phyloP scores from a whole-genome alignment of 1,284 basidiomycete genomes.

The Trametes polyzona region DNA sequence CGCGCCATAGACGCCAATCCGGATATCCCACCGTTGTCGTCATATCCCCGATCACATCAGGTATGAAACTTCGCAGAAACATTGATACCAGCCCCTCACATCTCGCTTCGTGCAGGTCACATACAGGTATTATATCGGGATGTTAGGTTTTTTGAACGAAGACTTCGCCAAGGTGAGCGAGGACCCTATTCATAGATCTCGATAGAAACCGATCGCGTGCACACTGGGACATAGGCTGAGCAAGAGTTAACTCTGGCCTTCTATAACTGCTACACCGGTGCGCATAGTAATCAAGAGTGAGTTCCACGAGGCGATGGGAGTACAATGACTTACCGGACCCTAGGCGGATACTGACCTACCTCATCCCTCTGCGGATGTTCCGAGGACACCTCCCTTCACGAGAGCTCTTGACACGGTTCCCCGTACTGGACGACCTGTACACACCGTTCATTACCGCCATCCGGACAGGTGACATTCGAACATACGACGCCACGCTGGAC shows the following conservation, averaged over 20 bases:
- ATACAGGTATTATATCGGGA: constrained; percentile 91
- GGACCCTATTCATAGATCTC: background rate
- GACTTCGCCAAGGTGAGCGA: constrained; percentile 82
- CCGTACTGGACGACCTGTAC: constrained; percentile 76
- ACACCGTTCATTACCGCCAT: constrained; percentile 82
- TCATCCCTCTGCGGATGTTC: constrained; percentile 87
- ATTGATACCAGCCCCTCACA: background rate
- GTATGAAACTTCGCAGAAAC: constrained; percentile 46
- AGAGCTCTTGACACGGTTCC: constrained; percentile 71
- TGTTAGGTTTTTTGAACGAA: constrained; percentile 92
- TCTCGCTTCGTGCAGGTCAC: constrained; percentile 62
- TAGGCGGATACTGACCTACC: constrained; percentile 87
- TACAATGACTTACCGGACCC: constrained; percentile 1
- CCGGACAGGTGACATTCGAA: constrained; percentile 73
- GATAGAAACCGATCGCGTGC: background rate
- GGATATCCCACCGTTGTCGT: constrained; percentile 78
- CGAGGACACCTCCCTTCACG: constrained; percentile 82
- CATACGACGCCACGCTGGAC: constrained; percentile 82
- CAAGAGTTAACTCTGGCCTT: constrained; percentile 84
- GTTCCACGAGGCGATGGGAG: constrained; percentile 31
- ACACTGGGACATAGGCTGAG: constrained; percentile 59
- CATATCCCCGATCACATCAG: constrained; percentile 87
- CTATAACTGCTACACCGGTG: constrained; percentile 72
- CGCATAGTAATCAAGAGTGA: constrained; percentile 81
- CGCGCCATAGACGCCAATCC: constrained; percentile 86